Evolutionary conservation across 140 eudicot species (phyloP).

Genomic region (Ambrosia hybrid): DNA sequence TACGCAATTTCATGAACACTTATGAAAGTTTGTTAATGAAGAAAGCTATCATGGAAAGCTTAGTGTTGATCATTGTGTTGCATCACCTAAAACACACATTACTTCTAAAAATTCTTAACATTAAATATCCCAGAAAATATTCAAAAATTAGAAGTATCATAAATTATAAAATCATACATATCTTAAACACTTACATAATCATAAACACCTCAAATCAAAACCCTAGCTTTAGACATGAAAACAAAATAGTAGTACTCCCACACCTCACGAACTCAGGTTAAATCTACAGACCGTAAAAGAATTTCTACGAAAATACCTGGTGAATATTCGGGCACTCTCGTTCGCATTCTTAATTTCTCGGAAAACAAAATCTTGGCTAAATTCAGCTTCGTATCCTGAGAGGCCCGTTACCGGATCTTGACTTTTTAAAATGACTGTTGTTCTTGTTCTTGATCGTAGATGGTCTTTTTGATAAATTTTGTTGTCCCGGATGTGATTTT

Average conservation of each 20-base stretch:
- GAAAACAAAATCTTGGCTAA: conserved; percentile 23
- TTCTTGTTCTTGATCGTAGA: conserved; percentile 8
- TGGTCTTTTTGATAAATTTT: conserved; percentile 23
- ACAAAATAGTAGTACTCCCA: conserved; percentile 28
- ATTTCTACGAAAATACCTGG: conserved; percentile 28
- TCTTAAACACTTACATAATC: conserved; percentile 17
- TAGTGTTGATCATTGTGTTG: not conserved
- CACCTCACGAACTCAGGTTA: conserved; percentile 27
- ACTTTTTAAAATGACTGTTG: conserved; percentile 25
- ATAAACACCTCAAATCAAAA: conserved; percentile 12
- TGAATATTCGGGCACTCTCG: conserved; percentile 34
- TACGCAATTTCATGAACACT: not conserved
- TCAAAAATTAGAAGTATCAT: conserved; percentile 10
- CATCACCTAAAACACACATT: not conserved
- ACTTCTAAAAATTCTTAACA: not conserved
- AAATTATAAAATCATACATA: conserved; percentile 13
- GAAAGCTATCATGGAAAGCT: not conserved
- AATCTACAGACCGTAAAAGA: conserved; percentile 29
- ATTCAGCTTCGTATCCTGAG: conserved; percentile 44
- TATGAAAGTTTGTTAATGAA: conserved; percentile 6
- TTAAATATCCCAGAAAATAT: conserved; percentile 17
- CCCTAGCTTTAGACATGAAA: conserved; percentile 25
- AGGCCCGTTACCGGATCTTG: conserved; percentile 46
- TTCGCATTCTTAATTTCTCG: conserved; percentile 23
- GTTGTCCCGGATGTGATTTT: conserved; percentile 40